Percentiles rank a stretch among this genome's conserved stretches.
Conservation (phyloP, 176 grass and related monocot species). For the Oryza meridionalis region DNA sequence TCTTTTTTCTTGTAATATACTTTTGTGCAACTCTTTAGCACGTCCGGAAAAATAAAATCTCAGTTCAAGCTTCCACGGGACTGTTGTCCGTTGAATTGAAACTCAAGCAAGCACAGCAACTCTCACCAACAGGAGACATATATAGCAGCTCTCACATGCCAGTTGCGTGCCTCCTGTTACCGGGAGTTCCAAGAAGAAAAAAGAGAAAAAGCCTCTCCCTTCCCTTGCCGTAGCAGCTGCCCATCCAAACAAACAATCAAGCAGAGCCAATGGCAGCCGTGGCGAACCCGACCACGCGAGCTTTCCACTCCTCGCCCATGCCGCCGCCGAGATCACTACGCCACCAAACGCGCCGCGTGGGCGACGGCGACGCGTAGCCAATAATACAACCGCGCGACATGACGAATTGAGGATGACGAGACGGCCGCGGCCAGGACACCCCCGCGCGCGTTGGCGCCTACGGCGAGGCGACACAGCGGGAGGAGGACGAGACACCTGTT, state of each 20-base stretch:
- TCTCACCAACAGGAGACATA: not conserved
- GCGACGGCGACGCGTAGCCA: not conserved
- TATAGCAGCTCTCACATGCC: not conserved
- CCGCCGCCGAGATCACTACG: slow-evolving; percentile 1
- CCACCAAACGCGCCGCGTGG: not conserved
- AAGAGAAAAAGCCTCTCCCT: too few relatives aligned
- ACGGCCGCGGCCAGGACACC: not conserved
- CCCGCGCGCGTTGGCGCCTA: not conserved
- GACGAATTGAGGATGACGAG: not conserved
- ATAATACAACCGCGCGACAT: not conserved
- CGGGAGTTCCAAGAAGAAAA: not conserved
- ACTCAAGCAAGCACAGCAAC: too few relatives aligned
- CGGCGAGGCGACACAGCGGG: not conserved
- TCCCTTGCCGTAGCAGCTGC: slow-evolving; percentile 1
- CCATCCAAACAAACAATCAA: not conserved
- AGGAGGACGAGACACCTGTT: not conserved
- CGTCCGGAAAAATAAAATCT: too few relatives aligned
- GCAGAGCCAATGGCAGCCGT: slow-evolving; percentile 27
- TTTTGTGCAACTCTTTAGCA: too few relatives aligned
- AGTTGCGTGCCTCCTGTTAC: not conserved
- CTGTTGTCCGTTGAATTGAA: too few relatives aligned
- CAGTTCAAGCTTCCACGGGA: too few relatives aligned
- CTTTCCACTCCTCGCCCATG: slow-evolving; percentile 22
- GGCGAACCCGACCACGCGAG: slow-evolving; percentile 35
- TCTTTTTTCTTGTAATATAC: too few relatives aligned